Conservation (phyloP, 805 yeast genomes). For the Metschnikowia gelsemii region DNA sequence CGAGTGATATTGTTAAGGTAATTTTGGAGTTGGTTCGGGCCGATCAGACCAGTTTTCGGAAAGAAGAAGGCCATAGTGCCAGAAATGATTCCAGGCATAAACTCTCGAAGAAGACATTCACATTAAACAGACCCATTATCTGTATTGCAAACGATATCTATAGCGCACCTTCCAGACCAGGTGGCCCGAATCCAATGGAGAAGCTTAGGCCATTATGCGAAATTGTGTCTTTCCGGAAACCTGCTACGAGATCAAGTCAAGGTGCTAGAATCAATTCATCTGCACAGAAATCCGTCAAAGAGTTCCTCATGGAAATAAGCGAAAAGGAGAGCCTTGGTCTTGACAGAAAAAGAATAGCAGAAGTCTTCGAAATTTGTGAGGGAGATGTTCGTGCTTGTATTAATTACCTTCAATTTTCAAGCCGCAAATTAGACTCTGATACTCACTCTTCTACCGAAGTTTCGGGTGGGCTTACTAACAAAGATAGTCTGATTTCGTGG, state of each 20-base stretch:
- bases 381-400: slow-evolving; percentile 86
- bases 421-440: slow-evolving; percentile 19
- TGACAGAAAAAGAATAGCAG: slow-evolving; percentile 53
- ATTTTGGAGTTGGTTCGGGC: slow-evolving; percentile 60
- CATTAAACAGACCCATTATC: slow-evolving; percentile 76
- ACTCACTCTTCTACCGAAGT: slow-evolving; percentile 4
- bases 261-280: slow-evolving; percentile 27
- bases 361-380: slow-evolving; percentile 67
- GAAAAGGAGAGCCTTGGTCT: slow-evolving; percentile 51
- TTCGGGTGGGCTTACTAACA: slow-evolving; percentile 27
- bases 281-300: slow-evolving; percentile 38
- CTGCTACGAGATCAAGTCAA: slow-evolving; percentile 39
- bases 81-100: slow-evolving; percentile 17
- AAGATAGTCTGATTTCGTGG: slow-evolving; percentile 70
- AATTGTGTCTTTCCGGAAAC: slow-evolving; percentile 61
- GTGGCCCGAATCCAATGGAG: slow-evolving; percentile 57
- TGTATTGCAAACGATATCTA: slow-evolving; percentile 90
- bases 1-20: slow-evolving; percentile 38
- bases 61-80: slow-evolving; percentile 1
- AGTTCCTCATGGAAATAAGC: slow-evolving; percentile 48
- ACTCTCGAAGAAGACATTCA: slow-evolving; percentile 38
- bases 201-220: slow-evolving; percentile 73
- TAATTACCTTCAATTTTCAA: slow-evolving; percentile 72
- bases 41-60: slow-evolving; percentile 37
- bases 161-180: slow-evolving; percentile 25